Evolutionary conservation across 768 basidiomycete genomes (phyloP), one percentile per base, ranked within the genome.

Genomic region (Auriscalpium microsporum): DNA sequence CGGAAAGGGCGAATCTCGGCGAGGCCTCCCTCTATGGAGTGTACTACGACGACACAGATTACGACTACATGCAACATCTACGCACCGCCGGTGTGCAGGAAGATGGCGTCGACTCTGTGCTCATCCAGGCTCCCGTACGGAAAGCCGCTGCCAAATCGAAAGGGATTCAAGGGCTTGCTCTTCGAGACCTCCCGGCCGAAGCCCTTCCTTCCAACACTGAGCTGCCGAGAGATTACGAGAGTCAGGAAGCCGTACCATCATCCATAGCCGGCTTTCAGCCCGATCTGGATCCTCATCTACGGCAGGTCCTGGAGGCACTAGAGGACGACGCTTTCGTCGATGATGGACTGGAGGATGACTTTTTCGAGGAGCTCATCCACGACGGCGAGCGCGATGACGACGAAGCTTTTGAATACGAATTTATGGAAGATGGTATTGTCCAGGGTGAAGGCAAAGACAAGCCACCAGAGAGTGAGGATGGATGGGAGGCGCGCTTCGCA

Each of bases 31-130:
- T 82, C 9, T 94, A 97, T 68, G 96, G 94, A 4, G 73, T 99
- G 65, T 91, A 91, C 72, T 98, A 82, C 71, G 94, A 98, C 72
- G 94, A 99, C 66, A 87, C 90, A 7, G 81, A 93, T 56, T 99
- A 99, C 74, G 90, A 99, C 71, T 99, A 99, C 74, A 93, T 97
- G 90, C 87, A 94, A 68, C 96, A 99, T 71, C 80, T 99, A 45
- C 86, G 91, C 11, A 63, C 80, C 2, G 82, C 90, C 50, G 91
- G 90, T 4, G 64, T 80, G 11, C 79, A 85, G 55, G 89, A 90
- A 66, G 89, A 85, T 45, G 88, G 89, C 10, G 82, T 88, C 8
- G 91, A 93, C 40, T 87, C 83, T 56, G 72, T 90, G 51, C 76
- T 94, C 56, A 73, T 96, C 50, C 89, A 92, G 61, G 87, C 88